Conservation (phyloP, 768 basidiomycete species). For the Pleurotus giganteus region DNA sequence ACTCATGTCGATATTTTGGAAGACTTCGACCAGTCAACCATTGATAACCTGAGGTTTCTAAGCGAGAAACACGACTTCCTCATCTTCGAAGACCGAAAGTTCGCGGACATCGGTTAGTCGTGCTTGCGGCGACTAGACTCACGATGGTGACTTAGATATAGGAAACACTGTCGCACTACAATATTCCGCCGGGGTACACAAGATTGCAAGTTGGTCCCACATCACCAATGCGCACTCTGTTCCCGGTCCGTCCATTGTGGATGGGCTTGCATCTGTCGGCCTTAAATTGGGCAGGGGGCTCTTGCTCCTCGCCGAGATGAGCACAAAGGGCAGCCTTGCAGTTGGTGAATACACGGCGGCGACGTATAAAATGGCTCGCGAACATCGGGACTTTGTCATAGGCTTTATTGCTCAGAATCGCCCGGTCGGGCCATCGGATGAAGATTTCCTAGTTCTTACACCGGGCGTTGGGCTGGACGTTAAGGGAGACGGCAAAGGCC, state of each 20-base stretch:
- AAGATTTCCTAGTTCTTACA: constrained; percentile 89
- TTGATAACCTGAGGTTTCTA: constrained; percentile 66
- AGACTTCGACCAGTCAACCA: constrained; percentile 77
- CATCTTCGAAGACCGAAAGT: constrained; percentile 98
- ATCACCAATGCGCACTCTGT: constrained; percentile 96
- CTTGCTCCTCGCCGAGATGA: constrained; percentile 95
- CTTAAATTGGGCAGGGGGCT: constrained; percentile 82
- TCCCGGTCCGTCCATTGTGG: constrained; percentile 92
- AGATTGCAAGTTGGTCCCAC: constrained; percentile 94
- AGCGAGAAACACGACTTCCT: constrained; percentile 85
- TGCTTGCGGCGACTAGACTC: no score
- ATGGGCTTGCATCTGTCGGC: constrained; percentile 87
- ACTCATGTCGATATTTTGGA: constrained; percentile 96
- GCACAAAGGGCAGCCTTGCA: constrained; percentile 83
- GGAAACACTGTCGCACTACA: constrained; percentile 96
- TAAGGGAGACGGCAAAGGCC: constrained; percentile 85
- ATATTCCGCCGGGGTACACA: constrained; percentile 90
- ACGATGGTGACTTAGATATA: constrained; percentile 36
- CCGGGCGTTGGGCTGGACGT: constrained; percentile 88
- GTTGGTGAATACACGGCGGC: constrained; percentile 79
- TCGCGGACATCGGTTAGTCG: constrained; percentile 90
- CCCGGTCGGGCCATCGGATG: constrained; percentile 58
- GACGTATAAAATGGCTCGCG: constrained; percentile 85
- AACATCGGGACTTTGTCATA: constrained; percentile 83
- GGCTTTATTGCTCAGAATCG: constrained; percentile 93